Evolutionary conservation across 192 early-diverging fungal species (phyloP).

Genomic region (Borealophlyctis nickersoniae): DNA sequence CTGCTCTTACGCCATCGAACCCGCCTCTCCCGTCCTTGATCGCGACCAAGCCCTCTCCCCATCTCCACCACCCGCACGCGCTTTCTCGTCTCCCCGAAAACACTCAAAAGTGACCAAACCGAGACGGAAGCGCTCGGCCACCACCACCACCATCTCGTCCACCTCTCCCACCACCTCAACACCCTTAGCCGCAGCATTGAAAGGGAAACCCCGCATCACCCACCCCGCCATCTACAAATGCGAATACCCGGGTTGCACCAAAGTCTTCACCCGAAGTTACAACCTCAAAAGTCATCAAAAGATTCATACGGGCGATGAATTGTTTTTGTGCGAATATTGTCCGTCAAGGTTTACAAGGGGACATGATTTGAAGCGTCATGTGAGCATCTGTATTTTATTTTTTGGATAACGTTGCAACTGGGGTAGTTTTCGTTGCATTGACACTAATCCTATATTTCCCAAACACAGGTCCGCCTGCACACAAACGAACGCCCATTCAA

Average conservation of each 20-base stretch:
- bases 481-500: conserved; percentile 26
- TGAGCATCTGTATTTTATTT: neutral
- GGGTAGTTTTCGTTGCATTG: neutral
- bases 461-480: conserved; percentile 42
- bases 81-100: no score
- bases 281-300: conserved; percentile 56
- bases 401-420: conserved; percentile 6
- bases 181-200: no score
- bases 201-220: no score
- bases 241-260: conserved; percentile 48
- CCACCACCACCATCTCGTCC: no score
- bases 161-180: no score
- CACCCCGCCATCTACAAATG: conserved; percentile 27
- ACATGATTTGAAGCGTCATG: conserved; percentile 86
- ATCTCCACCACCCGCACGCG: no score
- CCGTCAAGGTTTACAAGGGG: conserved; percentile 76
- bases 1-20: no score
- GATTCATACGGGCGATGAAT: conserved; percentile 36
- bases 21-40: no score
- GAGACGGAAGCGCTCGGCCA: no score
- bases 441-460: neutral
- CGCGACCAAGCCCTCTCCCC: no score
- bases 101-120: no score
- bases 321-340: conserved; percentile 59
- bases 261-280: conserved; percentile 52